phyloP scores from a whole-genome alignment of 257 asterid species.

The Striga asiatica region DNA sequence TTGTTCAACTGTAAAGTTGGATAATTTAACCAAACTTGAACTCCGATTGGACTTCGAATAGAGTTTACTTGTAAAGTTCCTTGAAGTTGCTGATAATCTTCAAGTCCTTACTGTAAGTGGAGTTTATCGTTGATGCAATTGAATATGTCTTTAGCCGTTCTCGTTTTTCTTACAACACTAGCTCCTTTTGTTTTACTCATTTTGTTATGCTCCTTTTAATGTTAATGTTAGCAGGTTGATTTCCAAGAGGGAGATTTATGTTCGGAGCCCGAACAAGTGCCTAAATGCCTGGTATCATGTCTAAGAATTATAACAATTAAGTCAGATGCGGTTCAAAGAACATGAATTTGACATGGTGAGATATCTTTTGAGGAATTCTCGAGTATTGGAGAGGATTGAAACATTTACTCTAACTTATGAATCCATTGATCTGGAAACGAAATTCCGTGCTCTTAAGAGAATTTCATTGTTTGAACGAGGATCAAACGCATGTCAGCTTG shows the following conservation, averaged over 20 bases:
- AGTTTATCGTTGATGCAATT: not conserved
- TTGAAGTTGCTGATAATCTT: conserved; percentile 7
- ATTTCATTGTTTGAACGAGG: no score
- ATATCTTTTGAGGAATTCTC: not conserved
- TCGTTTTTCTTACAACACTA: not conserved
- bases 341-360: not conserved
- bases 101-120: not conserved
- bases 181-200: not conserved
- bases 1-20: not conserved
- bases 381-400: not conserved
- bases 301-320: not conserved
- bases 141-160: not conserved
- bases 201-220: not conserved
- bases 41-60: not conserved
- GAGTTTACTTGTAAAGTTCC: not conserved
- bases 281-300: not conserved
- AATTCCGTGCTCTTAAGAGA: no score
- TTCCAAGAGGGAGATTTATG: not conserved
- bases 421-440: no score
- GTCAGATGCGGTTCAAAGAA: not conserved
- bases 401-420: no score
- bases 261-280: not conserved
- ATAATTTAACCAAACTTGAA: no score
- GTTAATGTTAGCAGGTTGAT: not conserved
- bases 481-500: no score